Base-by-base conservation (phyloP, 78 protist species). In the Creolimax fragrantissima region DNA sequence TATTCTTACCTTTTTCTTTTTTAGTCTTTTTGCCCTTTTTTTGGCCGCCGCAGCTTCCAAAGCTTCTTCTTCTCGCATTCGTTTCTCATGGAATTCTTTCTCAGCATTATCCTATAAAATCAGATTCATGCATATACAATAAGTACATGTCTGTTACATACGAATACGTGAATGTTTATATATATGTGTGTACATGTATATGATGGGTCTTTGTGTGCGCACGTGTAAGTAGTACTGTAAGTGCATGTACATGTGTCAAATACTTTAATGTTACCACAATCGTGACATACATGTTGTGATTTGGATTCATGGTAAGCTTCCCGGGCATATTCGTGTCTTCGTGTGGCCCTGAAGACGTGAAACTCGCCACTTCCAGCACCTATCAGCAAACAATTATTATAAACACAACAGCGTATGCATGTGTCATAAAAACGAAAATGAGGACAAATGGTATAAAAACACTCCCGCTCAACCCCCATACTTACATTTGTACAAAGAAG, bases 321-420 rank as follows among this genome's bases (percentile, higher is more conserved):
- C 83, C 92, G 7, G 41, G 37, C 42, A 41, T 74, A 74, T 42
- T 90, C 92, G 4, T 45, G 4, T 5, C 92, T 66, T 36, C 92
- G 17, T 6, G 92, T 90, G 4, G 92, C 92, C 5, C 92, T 32
- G 81, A 90, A 90, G 36, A 90, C 92, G 32, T 90, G 92, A 42
- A 90, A 90, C 83, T 90, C 92, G 32, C 92, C 92, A 90, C 92
- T 90, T 5, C 92, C 92, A 4, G 92, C 92, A 11, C 92, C 92
- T 36, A 41, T 83, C 37, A 58, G 74, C 74, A 58, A 11, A 58
- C 39, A 11, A 58, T 17, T 58, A 11, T 32, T 58, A 58, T 17
- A 11, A 32, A 17, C 74, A 58, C 74, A 58, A 32, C 17, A 32
- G 39, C 74, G 17, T 17, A 32, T 58, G 39, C 74, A 11, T 17